A percentile compares a stretch with the other conserved stretches of the same genome.
Conservation (phyloP, 331 rosid genomes). For the Malus hybrid region DNA sequence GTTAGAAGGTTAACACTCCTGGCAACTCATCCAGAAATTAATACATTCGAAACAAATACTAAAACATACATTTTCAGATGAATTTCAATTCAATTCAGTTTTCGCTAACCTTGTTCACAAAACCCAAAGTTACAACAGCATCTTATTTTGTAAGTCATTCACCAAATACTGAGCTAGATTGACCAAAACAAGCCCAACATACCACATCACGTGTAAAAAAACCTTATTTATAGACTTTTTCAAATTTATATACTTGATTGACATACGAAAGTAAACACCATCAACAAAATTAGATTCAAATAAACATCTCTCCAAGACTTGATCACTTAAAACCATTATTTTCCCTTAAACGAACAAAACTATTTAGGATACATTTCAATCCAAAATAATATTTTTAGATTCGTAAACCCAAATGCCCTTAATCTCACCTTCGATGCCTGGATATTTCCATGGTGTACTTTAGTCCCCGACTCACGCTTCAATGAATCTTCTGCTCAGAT, state of each 20-base stretch:
- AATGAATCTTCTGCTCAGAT: constrained; percentile 71
- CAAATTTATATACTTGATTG: not conserved
- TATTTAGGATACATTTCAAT: not conserved
- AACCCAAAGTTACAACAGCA: not conserved
- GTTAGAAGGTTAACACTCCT: not conserved
- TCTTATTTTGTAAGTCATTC: not conserved
- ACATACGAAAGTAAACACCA: not conserved
- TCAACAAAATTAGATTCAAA: not conserved
- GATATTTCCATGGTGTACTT: constrained; percentile 85
- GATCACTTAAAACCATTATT: not conserved
- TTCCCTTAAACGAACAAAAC: not conserved
- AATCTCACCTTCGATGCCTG: constrained; percentile 78
- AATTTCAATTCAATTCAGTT: not conserved
- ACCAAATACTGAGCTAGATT: not conserved
- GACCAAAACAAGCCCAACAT: not conserved
- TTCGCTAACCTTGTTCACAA: not conserved
- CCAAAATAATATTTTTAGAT: not conserved
- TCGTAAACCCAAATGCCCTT: not conserved
- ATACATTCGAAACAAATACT: not conserved
- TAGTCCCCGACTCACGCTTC: constrained; percentile 87
- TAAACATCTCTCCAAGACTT: not conserved
- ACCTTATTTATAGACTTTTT: not conserved
- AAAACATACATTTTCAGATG: not conserved
- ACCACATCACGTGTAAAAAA: not conserved
- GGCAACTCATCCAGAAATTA: not conserved